Conservation (phyloP, 257 asterid genomes). For the Perilla frutescens region DNA sequence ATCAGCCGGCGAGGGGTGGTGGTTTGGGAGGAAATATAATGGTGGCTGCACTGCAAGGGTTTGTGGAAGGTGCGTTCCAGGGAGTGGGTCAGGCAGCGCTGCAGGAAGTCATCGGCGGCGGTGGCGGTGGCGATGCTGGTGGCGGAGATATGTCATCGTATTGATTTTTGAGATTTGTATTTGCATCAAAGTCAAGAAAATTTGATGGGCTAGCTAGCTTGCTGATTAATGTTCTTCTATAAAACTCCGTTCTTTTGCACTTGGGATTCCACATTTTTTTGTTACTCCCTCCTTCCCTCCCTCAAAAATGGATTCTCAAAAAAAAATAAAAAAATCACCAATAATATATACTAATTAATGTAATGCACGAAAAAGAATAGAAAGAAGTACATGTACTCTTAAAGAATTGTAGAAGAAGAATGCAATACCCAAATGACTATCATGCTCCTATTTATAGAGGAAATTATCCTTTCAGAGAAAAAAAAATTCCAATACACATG, state of each 20-base stretch:
- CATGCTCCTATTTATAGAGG: no score
- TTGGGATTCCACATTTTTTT: no score
- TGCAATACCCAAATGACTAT: no score
- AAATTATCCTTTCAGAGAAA: no score
- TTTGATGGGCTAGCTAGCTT: background rate
- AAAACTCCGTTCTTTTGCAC: background rate
- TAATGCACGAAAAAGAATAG: no score
- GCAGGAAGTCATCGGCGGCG: constrained; percentile 38
- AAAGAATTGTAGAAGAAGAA: no score
- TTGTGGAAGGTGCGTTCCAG: constrained; percentile 55
- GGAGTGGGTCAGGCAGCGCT: constrained; percentile 47
- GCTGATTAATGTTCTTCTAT: background rate
- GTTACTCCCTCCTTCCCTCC: no score
- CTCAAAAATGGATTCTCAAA: no score
- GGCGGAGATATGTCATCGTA: constrained; percentile 16
- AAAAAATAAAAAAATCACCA: no score
- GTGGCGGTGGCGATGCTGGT: constrained; percentile 25
- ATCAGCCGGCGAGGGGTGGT: constrained; percentile 14
- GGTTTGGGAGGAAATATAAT: constrained; percentile 36
- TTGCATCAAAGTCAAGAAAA: background rate
- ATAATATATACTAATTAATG: no score
- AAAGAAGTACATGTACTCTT: no score
- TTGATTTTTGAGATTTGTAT: background rate
- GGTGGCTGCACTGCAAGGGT: constrained; percentile 46
- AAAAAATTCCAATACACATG: no score